These are phyloP conservation scores for Gloeophyllum trabeum DNA, from an alignment of 768 basidiomycete species.

Conservation along the genomic window DNA sequence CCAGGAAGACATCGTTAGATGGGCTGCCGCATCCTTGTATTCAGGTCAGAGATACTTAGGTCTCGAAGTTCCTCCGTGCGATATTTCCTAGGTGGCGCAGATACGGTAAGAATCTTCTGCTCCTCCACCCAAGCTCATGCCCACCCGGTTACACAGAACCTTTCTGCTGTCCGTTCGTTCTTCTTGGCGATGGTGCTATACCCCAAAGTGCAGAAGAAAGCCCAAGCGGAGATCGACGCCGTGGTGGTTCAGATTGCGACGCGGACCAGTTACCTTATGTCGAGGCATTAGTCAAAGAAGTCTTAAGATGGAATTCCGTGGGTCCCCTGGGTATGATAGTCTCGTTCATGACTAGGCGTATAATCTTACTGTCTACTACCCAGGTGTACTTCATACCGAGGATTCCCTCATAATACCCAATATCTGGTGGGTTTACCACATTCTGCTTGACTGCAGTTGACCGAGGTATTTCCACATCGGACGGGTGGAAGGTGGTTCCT, in stretches of 20 bases:
- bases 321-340: conserved; percentile 14
- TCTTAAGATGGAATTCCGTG: conserved; percentile 20
- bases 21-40: neutral
- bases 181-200: conserved; percentile 14
- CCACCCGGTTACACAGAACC: neutral
- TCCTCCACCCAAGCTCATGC: no score
- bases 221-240: conserved; percentile 12
- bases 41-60: neutral
- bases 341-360: neutral
- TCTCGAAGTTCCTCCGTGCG: no score
- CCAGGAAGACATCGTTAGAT: neutral
- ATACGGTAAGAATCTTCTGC: no score
- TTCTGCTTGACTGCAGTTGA: no score
- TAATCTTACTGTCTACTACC: neutral
- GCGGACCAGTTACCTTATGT: conserved; percentile 9
- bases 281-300: conserved; percentile 14
- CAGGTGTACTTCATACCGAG: neutral
- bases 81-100: no score
- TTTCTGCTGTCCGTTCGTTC: conserved; percentile 1
- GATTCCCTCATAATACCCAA: neutral
- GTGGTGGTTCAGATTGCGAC: conserved; percentile 13
- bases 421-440: conserved; percentile 1
- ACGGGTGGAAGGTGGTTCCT: neutral
- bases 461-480: no score
- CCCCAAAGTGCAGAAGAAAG: conserved; percentile 11